phyloP scores from a whole-genome alignment of 495 filamentous ascomycete genomes.

The Talaromyces ruber region DNA sequence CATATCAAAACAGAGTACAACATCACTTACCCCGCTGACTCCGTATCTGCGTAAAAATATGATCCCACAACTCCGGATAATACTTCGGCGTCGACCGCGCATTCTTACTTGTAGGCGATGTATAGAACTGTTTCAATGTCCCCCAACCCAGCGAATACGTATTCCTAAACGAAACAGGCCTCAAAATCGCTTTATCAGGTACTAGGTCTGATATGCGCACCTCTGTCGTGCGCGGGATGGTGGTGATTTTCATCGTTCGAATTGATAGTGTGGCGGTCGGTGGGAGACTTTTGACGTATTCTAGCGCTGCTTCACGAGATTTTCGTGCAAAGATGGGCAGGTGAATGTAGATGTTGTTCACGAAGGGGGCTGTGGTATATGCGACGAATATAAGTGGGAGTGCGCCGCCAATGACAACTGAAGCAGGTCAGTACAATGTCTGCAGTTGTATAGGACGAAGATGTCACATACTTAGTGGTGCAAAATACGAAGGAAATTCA shows the following conservation, averaged over 20 bases:
- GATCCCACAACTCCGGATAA: constrained; percentile 34
- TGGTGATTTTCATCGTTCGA: constrained; percentile 57
- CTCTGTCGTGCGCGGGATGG: constrained; percentile 29
- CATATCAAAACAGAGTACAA: not conserved
- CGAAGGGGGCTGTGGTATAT: constrained; percentile 58
- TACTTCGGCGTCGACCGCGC: constrained; percentile 27
- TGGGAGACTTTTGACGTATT: constrained; percentile 55
- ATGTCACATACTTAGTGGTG: constrained; percentile 33
- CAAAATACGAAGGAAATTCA: constrained; percentile 35
- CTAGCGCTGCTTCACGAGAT: constrained; percentile 56
- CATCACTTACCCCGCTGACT: constrained; percentile 5
- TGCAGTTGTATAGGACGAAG: not conserved
- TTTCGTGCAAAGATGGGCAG: constrained; percentile 61
- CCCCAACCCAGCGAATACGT: constrained; percentile 24
- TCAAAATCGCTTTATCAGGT: constrained; percentile 17
- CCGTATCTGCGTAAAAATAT: constrained; percentile 30
- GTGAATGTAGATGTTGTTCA: constrained; percentile 61
- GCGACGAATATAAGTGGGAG: constrained; percentile 59
- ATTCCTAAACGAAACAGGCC: constrained; percentile 34
- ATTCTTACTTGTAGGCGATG: constrained; percentile 22
- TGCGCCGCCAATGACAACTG: constrained; percentile 51
- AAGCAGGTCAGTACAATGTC: not conserved
- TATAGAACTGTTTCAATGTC: constrained; percentile 25
- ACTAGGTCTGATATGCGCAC: constrained; percentile 32
- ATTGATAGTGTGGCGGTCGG: constrained; percentile 56